Base-by-base conservation (phyloP, 768 basidiomycete species). In the Tylopilus rubrobrunneus region DNA sequence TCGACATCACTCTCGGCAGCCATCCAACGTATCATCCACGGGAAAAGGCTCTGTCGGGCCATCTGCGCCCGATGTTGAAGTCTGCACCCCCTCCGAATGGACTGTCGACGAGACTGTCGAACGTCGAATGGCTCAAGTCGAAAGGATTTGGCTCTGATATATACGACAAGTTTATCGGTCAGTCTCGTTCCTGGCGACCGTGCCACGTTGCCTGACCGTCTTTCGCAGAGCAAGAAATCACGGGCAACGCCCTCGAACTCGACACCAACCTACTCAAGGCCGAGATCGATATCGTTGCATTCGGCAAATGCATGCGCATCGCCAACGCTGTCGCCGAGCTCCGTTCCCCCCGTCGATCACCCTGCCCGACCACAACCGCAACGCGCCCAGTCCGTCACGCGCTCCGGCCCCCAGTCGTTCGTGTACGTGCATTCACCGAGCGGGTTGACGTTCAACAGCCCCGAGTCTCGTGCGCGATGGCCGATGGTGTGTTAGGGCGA, bases 221-320 rank as follows among this genome's bases (percentile, higher is more conserved):
- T 39, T 5, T 39, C 56, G 40, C 67, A 94, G 96, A 98, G 73
- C 94, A 99, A 83, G 97, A 99, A 74, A 98, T 99, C 50, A 91
- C 94, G 0, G 97, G 97, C 19, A 97, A 99, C 62, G 91, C 98
- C 7, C 84, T 98, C 51, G 96, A 97, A 63, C 87, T 98, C 55
- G 93, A 98, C 57, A 83, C 86, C 51, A 88, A 87, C 64, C 78
- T 96, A 15, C 85, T 99, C 62, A 98, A 98, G 74, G 78, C 74
- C 10, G 95, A 98, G 73, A 87, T 99, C 50, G 97, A 94, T 23
- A 92, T 99, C 59, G 75, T 80, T 63, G 93, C 93, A 5, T 97
- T 96, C 61, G 97, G 97, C 12, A 97, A 97, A 67, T 89, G 97
- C 17, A 79, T 92, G 69, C 85, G 92, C 51, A 94, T 99, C 52